Evolutionary conservation across 495 filamentous ascomycete genomes (phyloP).

Genomic region (Pyrenula massariospora): DNA sequence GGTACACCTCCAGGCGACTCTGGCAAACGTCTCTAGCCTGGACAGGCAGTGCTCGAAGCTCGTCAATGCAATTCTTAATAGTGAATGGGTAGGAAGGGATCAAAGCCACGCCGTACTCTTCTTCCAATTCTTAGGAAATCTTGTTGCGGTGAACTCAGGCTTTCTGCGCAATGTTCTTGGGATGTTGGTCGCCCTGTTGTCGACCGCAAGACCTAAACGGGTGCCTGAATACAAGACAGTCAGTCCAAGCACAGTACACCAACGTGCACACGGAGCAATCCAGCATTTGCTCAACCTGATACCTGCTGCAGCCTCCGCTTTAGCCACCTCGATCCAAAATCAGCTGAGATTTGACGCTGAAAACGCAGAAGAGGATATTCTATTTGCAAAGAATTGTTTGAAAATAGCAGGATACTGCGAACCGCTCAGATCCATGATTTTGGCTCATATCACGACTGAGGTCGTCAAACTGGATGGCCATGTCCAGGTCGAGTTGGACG

Average conservation of each 20-base stretch:
- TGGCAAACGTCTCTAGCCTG: slow-evolving; percentile 59
- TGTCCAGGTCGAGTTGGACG: slow-evolving; percentile 85
- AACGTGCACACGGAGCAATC: slow-evolving; percentile 61
- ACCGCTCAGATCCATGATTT: slow-evolving; percentile 70
- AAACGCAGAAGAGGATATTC: slow-evolving; percentile 55
- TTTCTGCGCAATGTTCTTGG: slow-evolving; percentile 52
- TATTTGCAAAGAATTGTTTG: slow-evolving; percentile 71
- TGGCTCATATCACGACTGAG: slow-evolving; percentile 68
- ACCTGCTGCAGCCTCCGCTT: slow-evolving; percentile 59
- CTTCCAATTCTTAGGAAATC: slow-evolving; percentile 65
- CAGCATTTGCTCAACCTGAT: slow-evolving; percentile 66
- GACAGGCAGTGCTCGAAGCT: slow-evolving; percentile 62
- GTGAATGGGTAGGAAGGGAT: slow-evolving; percentile 76
- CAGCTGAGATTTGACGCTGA: slow-evolving; percentile 70
- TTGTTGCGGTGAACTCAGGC: slow-evolving; percentile 66
- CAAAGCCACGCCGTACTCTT: slow-evolving; percentile 69
- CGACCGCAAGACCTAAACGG: slow-evolving; percentile 38
- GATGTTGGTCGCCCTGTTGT: slow-evolving; percentile 72
- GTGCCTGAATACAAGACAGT: slow-evolving; percentile 51
- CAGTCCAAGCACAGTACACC: slow-evolving; percentile 43
- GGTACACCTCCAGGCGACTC: slow-evolving; percentile 65
- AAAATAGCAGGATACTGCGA: slow-evolving; percentile 62
- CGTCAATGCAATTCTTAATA: slow-evolving; percentile 58
- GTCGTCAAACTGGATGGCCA: slow-evolving; percentile 89
- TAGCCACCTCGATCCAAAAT: slow-evolving; percentile 49